Percentiles rank a stretch among this genome's conserved stretches.
Evolutionary conservation across 306 rosid genomes (phyloP).

Genomic region (Vicia faba): DNA sequence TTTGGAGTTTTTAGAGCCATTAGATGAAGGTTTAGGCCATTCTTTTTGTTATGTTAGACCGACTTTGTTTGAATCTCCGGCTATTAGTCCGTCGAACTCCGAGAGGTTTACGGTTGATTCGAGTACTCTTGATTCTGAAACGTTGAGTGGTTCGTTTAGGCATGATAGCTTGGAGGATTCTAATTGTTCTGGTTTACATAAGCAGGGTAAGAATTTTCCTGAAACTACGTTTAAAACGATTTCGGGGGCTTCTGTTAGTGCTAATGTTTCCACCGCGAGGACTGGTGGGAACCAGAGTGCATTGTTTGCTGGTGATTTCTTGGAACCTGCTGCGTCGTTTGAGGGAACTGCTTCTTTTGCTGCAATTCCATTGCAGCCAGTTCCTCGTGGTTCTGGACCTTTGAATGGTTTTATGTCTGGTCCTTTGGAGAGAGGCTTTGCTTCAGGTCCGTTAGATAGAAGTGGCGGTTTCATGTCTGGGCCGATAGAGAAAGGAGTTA

Average conservation of each 20-base stretch:
- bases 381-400: slow-evolving; percentile 67
- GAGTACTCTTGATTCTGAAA: slow-evolving; percentile 70
- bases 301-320: slow-evolving; percentile 48
- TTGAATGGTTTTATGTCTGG: slow-evolving; percentile 71
- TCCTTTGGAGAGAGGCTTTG: slow-evolving; percentile 60
- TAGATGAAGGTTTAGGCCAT: slow-evolving; percentile 72
- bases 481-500: slow-evolving; percentile 67
- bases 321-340: slow-evolving; percentile 68
- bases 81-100: slow-evolving; percentile 64
- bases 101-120: slow-evolving; percentile 69
- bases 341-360: slow-evolving; percentile 69
- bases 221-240: slow-evolving; percentile 67
- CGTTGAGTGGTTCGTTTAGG: slow-evolving; percentile 70
- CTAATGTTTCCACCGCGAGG: slow-evolving; percentile 66
- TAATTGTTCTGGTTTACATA: slow-evolving; percentile 35
- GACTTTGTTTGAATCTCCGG: slow-evolving; percentile 64
- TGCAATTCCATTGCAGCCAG: slow-evolving; percentile 74
- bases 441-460: slow-evolving; percentile 64
- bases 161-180: slow-evolving; percentile 50
- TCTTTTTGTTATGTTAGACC: slow-evolving; percentile 72
- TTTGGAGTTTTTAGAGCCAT: slow-evolving; percentile 62
- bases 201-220: slow-evolving; percentile 45
- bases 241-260: slow-evolving; percentile 73
- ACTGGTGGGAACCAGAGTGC: slow-evolving; percentile 61
- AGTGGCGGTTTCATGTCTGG: slow-evolving; percentile 70